Evolutionary conservation across 257 asterid species (phyloP), one percentile per base, ranked within the genome.

Genomic region (Cordia subcordata): DNA sequence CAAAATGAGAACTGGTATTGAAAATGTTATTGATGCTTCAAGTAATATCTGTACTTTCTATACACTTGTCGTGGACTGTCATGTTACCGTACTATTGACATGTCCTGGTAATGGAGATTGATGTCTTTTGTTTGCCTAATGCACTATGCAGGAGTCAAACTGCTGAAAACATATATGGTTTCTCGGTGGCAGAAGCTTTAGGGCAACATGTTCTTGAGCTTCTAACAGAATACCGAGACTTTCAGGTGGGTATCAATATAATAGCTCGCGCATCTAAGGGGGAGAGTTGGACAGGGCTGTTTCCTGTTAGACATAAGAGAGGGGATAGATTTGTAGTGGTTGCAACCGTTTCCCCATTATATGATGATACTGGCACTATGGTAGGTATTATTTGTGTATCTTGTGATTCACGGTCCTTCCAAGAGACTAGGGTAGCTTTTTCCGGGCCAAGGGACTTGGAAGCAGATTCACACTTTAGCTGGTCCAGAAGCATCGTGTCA

Each of bases 281-380:
- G 19, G 89, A 92, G 71, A 74, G 71, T 67, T 92, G 99, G 96
- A 88, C 89, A 0, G 99, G 99, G 19, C 81, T 75, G 67, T 84
- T 84, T 71, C 96, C 99, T 18, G 82, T 86, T 21, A 84, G 68
- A 68, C 77, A 70, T 57, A 88, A 78, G 82, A 73, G 23, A 15
- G 96, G 96, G 33, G 77, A 73, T 21, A 75, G 79, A 67, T 82
- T 92, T 64, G 35, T 70, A 56, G 76, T 83, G 11, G 53, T 84
- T 61, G 82, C 82, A 46, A 88, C 91, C 18, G 76, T 82, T 49
- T 70, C 96, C 12, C 96, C 99, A 21, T 79, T 92, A 67, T 85
- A 75, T 61, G 95, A 88, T 57, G 96, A 91, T 61, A 78, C 79
- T 66, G 96, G 92, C 58, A 67, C 69, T 59, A 53, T 85, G 62